Evolutionary conservation across 2,329 filamentous ascomycete species (phyloP).

Genomic region (Diaporthe aspalathi): DNA sequence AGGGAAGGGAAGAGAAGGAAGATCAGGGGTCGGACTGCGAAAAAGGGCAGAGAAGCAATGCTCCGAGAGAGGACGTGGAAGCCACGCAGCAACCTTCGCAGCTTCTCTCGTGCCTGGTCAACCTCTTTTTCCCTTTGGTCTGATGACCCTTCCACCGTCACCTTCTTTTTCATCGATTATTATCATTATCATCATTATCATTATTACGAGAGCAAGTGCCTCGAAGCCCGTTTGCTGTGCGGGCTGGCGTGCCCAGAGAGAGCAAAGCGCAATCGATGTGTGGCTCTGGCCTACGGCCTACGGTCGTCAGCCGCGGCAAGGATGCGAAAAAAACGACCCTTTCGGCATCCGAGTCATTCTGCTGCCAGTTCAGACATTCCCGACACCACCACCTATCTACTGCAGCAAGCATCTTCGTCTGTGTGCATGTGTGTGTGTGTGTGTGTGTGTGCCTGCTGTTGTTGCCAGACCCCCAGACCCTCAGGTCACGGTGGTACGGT

Average conservation of each 20-base stretch:
- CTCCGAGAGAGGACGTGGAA: neutral
- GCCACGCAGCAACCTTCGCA: neutral
- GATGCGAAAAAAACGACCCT: slow-evolving; percentile 1
- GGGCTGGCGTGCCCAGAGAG: neutral
- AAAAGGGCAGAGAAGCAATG: slow-evolving; percentile 11
- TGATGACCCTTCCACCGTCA: no score
- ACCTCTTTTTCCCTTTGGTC: no score
- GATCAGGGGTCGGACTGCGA: slow-evolving; percentile 27
- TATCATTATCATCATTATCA: no score
- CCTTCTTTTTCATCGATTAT: no score
- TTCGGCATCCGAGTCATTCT: slow-evolving; percentile 31
- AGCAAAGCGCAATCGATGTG: neutral
- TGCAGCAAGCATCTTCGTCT: no score
- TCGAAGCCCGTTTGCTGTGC: neutral
- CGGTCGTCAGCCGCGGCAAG: slow-evolving; percentile 16
- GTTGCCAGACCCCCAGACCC: slow-evolving; percentile 5
- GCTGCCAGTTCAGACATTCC: neutral
- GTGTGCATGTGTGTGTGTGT: no score
- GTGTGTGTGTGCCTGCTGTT: no score
- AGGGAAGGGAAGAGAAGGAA: no score
- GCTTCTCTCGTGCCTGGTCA: neutral
- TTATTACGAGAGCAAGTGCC: slow-evolving; percentile 17
- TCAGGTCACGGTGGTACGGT: neutral
- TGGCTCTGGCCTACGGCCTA: neutral
- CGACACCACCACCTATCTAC: neutral